Evolutionary conservation across 2,329 filamentous ascomycete species (phyloP), one percentile per base, ranked within the genome.

Genomic region (Emydomyces testavorans): DNA sequence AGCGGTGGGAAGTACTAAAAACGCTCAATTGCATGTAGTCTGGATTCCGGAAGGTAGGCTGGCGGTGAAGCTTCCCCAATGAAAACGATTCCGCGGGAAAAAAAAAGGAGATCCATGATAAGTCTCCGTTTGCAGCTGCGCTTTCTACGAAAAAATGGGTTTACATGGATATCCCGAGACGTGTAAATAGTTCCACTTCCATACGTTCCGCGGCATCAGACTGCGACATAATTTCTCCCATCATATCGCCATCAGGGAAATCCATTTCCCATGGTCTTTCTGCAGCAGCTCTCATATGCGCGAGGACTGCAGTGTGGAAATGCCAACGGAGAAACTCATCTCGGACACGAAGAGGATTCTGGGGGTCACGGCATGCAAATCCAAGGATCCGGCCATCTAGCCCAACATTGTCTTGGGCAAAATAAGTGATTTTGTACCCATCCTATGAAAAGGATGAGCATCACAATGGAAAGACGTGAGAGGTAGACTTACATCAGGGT

Each of bases 151-250:
- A n/a, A n/a, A n/a, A n/a, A n/a, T n/a, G n/a, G n/a, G n/a, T n/a
- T n/a, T n/a, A n/a, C n/a, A n/a, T n/a, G n/a, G n/a, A n/a, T n/a
- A n/a, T n/a, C n/a, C n/a, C n/a, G 15, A 60, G 40, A 10, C 58
- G 52, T 50, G 32, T 57, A 40, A 60, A 60, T 3, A 62, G 36
- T 50, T 59, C 56, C 15, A 52, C 55, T 40, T 61, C 53, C 57
- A 61, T 59, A 32, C 57, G 53, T 28, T 60, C 46, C 21, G 45
- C 55, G 13, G 53, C 56, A 48, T 54, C 53, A 78, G 77, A 75
- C 74, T 77, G 76, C 77, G 79, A 62, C 65, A 58, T 50, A 39
- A 64, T 62, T 15, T 57, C 50, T 10, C 55, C 56, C 40, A 65
- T 52, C 21, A 53, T 49, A 47, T 57, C 57, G 13, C 39, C 54